Percentiles rank a stretch among this genome's conserved stretches.
phyloP scores from a whole-genome alignment of 768 basidiomycete species.

The Pholiota microspora region DNA sequence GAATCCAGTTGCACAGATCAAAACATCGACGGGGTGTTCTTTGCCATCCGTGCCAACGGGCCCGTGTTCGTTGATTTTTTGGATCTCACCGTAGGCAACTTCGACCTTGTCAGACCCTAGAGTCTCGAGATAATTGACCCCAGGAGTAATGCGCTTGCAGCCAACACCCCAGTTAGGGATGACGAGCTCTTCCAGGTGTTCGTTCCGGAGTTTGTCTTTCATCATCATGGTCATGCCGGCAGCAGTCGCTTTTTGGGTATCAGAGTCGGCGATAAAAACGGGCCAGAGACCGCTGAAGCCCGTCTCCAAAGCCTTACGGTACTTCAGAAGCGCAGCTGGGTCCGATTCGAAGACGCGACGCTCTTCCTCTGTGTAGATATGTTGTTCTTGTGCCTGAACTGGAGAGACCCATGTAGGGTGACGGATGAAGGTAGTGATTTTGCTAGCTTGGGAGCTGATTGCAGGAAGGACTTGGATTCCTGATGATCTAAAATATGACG shows the following conservation, averaged over 20 bases:
- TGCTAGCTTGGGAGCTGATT: constrained; percentile 32
- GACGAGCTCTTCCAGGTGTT: constrained; percentile 40
- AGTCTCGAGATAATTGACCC: constrained; percentile 31
- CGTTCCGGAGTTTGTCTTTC: constrained; percentile 37
- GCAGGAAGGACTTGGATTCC: constrained; percentile 33
- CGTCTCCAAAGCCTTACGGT: constrained; percentile 39
- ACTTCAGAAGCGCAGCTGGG: constrained; percentile 36
- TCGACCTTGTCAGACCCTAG: constrained; percentile 29
- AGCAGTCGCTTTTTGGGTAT: constrained; percentile 28
- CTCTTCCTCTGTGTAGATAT: constrained; percentile 39
- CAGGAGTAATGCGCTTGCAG: constrained; percentile 34
- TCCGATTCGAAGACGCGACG: constrained; percentile 34
- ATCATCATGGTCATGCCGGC: constrained; percentile 32
- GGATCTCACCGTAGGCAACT: constrained; percentile 27
- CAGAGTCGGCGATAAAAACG: constrained; percentile 29
- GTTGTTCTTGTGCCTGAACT: constrained; percentile 24
- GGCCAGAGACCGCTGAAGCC: constrained; percentile 33
- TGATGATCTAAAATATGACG: constrained; percentile 22
- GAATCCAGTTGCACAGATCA: constrained; percentile 39
- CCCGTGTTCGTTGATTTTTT: constrained; percentile 27
- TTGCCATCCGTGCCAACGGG: constrained; percentile 25
- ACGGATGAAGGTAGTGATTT: constrained; percentile 32
- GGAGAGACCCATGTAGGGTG: constrained; percentile 30
- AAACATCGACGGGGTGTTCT: constrained; percentile 31
- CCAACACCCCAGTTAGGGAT: constrained; percentile 34